Conservation (phyloP, 441 rosid species). For the Syzygium syzygioides region DNA sequence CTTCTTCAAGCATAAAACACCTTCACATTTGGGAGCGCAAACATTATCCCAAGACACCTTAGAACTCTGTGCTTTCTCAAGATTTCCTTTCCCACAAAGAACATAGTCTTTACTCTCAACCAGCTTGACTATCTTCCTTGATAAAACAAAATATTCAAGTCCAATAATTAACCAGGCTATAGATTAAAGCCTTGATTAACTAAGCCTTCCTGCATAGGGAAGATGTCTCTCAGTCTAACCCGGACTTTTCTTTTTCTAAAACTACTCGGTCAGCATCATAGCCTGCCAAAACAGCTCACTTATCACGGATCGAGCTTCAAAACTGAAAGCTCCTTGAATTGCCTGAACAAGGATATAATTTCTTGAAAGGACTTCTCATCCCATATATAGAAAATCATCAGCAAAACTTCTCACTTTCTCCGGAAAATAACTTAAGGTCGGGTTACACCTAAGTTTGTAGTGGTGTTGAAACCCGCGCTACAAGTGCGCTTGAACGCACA, state of each 20-base stretch:
- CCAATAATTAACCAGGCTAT: too few relatives aligned
- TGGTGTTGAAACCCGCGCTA: neutral
- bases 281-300: neutral
- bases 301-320: neutral
- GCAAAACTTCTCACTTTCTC: neutral
- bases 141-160: too few relatives aligned
- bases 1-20: neutral
- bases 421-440: neutral
- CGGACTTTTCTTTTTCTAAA: neutral
- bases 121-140: too few relatives aligned
- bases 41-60: neutral
- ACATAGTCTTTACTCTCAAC: too few relatives aligned
- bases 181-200: neutral
- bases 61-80: neutral
- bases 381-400: neutral
- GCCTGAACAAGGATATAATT: neutral
- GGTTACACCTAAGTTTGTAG: neutral
- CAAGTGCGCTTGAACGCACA: neutral
- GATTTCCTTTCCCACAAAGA: neutral
- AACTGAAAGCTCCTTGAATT: too few relatives aligned
- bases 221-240: neutral
- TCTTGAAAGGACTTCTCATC: neutral
- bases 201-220: neutral
- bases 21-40: neutral
- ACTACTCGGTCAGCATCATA: neutral